phyloP scores from a whole-genome alignment of 331 rosid genomes.

The Prunus yedoensis region DNA sequence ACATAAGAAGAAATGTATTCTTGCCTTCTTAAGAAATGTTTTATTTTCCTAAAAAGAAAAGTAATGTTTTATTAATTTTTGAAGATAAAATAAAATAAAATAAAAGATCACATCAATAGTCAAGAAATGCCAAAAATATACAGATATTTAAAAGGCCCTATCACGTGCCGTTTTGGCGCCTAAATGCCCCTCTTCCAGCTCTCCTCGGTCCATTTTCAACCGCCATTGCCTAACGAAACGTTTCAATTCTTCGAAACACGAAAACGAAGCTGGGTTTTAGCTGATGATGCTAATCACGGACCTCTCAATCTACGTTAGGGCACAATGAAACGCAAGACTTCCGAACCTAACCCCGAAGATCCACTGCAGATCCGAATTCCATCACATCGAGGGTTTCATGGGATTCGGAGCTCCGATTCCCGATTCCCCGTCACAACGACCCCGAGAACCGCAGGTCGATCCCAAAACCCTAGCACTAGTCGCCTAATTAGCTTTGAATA shows the following conservation, averaged over 20 bases:
- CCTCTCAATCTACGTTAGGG: not conserved
- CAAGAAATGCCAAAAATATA: too few species aligned
- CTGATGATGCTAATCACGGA: not conserved
- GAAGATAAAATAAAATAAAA: too few species aligned
- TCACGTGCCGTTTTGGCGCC: too few species aligned
- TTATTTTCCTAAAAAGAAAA: too few species aligned
- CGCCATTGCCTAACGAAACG: too few species aligned
- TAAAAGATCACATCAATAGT: too few species aligned
- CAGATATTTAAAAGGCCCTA: too few species aligned
- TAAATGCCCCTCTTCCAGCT: too few species aligned
- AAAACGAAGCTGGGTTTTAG: not conserved
- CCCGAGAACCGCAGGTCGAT: not conserved
- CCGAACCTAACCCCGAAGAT: not conserved
- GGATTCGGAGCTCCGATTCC: not conserved
- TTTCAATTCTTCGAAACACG: not conserved
- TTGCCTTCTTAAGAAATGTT: too few species aligned
- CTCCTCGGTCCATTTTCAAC: too few species aligned
- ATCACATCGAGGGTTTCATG: not conserved
- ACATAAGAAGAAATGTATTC: too few species aligned
- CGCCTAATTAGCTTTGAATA: not conserved
- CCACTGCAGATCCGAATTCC: not conserved
- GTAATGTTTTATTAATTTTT: too few species aligned
- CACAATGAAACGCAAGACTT: not conserved
- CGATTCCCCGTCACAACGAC: not conserved
- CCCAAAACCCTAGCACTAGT: not conserved